phyloP scores from a whole-genome alignment of 2,329 filamentous ascomycete species.

The Monosporascus sp. region DNA sequence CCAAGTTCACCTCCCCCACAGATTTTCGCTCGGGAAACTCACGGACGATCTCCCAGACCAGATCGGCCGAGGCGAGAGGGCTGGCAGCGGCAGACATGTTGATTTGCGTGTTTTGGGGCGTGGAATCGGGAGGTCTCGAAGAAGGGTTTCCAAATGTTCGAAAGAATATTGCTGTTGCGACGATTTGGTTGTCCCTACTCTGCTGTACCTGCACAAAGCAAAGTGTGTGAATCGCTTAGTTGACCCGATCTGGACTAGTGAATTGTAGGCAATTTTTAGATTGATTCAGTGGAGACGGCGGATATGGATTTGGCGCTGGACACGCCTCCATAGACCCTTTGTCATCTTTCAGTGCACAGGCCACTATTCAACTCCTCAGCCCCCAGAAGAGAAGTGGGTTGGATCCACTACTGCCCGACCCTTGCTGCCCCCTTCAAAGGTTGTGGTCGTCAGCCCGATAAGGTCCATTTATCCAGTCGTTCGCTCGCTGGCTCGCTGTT shows the following conservation, averaged over 20 bases:
- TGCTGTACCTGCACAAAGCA: slow-evolving; percentile 6
- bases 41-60: slow-evolving; percentile 95
- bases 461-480: neutral
- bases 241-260: slow-evolving; percentile 21
- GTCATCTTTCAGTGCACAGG: neutral
- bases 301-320: no score
- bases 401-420: neutral
- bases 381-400: neutral
- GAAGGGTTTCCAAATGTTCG: neutral
- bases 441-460: neutral
- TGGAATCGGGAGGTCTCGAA: slow-evolving; percentile 9
- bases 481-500: neutral
- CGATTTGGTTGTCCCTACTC: neutral
- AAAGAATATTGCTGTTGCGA: neutral
- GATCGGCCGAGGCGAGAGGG: slow-evolving; percentile 78
- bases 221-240: slow-evolving; percentile 28
- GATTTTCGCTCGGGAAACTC: slow-evolving; percentile 40
- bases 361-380: neutral
- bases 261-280: neutral
- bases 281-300: no score
- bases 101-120: slow-evolving; percentile 29
- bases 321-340: no score
- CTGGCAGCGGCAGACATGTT: slow-evolving; percentile 50
- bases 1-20: no score
- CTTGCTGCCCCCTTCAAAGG: neutral